Conservation (phyloP, 2,329 filamentous ascomycete genomes). For the Nemania bipapillata region DNA sequence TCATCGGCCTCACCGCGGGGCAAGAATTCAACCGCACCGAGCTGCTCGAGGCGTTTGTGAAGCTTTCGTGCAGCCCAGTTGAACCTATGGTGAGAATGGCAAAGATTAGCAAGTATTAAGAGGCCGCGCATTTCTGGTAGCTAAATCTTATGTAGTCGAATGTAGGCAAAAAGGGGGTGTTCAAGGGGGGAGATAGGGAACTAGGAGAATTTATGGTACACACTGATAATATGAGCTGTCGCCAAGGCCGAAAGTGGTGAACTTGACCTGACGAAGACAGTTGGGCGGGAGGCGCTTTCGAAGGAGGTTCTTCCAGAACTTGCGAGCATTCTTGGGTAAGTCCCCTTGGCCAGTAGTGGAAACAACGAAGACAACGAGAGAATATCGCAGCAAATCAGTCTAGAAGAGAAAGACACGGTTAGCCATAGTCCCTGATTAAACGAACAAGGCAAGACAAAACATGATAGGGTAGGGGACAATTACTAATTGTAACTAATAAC, state of each 20-base stretch:
- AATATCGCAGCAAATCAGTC: slow-evolving; percentile 63
- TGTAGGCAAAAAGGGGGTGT: neutral
- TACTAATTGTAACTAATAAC: neutral
- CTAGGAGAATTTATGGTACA: slow-evolving; percentile 43
- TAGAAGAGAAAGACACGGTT: slow-evolving; percentile 44
- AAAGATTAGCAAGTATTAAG: slow-evolving; percentile 4
- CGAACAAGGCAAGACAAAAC: neutral
- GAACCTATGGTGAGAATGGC: slow-evolving; percentile 66
- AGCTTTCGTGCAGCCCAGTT: slow-evolving; percentile 94
- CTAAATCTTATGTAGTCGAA: neutral
- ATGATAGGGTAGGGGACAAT: neutral
- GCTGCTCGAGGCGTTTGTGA: slow-evolving; percentile 81
- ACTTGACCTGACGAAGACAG: slow-evolving; percentile 75
- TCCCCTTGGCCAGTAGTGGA: slow-evolving; percentile 97
- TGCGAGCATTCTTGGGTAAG: slow-evolving; percentile 81
- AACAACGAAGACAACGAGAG: slow-evolving; percentile 79
- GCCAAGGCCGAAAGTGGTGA: slow-evolving; percentile 89
- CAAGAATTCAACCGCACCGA: slow-evolving; percentile 82
- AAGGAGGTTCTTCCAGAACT: slow-evolving; percentile 86
- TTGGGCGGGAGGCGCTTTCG: slow-evolving; percentile 78
- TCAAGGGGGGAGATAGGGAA: neutral
- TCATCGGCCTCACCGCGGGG: slow-evolving; percentile 89
- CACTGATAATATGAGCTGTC: slow-evolving; percentile 95
- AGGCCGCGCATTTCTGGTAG: neutral
- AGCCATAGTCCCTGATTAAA: neutral